phyloP scores from a whole-genome alignment of 2,329 filamentous ascomycete species.

The Cercospora sp. region DNA sequence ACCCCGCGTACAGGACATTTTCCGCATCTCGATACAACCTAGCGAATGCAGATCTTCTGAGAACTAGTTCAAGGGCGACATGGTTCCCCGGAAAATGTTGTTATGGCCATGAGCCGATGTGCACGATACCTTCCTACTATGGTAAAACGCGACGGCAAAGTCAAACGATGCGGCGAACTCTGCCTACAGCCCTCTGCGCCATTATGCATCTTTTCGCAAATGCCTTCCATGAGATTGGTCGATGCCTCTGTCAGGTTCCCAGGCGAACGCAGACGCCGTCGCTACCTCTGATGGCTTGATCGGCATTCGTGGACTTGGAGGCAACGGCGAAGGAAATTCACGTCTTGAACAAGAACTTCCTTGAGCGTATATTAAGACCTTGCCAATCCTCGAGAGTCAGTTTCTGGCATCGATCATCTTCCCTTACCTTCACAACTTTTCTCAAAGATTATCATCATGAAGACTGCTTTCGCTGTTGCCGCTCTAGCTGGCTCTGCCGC shows the following conservation, averaged over 20 bases:
- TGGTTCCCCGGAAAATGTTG: constrained; percentile 1
- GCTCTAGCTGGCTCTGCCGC: constrained; percentile 17
- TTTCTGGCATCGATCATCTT: neutral
- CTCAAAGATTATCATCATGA: neutral
- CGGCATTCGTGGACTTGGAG: neutral
- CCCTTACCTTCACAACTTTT: neutral
- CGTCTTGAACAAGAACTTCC: neutral
- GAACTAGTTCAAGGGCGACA: neutral
- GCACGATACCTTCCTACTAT: neutral
- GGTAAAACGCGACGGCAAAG: neutral
- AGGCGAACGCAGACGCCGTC: neutral
- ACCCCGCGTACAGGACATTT: neutral
- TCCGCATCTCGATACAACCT: neutral
- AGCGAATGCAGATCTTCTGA: neutral
- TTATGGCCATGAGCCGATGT: neutral
- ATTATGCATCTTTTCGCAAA: constrained; percentile 7
- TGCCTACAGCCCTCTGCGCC: constrained; percentile 1
- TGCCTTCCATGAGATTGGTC: neutral
- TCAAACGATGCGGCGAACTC: neutral
- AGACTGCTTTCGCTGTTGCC: constrained; percentile 15
- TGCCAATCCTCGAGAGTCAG: neutral
- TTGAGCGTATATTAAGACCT: neutral
- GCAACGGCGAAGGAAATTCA: neutral
- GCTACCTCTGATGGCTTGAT: neutral
- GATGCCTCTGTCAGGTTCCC: neutral